These are phyloP conservation scores for Metschnikowia sp. DNA, from an alignment of 805 yeast genomes.

Conservation along the genomic window DNA sequence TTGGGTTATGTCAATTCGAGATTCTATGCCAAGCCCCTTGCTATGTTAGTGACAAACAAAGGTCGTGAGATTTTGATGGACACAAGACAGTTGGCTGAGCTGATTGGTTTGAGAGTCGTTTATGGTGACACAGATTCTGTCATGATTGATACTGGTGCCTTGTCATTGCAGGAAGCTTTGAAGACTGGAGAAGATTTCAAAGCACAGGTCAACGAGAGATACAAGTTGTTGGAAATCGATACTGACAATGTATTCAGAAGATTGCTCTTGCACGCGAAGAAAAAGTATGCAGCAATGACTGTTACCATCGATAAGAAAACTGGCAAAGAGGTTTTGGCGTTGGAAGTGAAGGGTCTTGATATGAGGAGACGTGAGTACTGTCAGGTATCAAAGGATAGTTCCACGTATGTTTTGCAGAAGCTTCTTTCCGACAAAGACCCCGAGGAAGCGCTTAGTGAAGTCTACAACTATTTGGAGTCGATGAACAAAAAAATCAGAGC, in stretches of 20 bases:
- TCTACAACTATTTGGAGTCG: slow-evolving; percentile 67
- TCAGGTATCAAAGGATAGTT: slow-evolving; percentile 85
- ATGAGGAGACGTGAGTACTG: slow-evolving; percentile 96
- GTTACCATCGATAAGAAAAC: slow-evolving; percentile 50
- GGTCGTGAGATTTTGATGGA: slow-evolving; percentile 95
- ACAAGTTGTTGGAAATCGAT: slow-evolving; percentile 84
- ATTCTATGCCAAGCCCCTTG: slow-evolving; percentile 93
- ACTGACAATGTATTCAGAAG: slow-evolving; percentile 90
- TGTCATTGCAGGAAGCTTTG: slow-evolving; percentile 66
- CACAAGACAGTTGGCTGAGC: slow-evolving; percentile 89
- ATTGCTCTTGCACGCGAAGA: slow-evolving; percentile 85
- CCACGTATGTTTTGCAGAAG: slow-evolving; percentile 68
- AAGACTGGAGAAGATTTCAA: slow-evolving; percentile 85
- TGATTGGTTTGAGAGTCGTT: slow-evolving; percentile 76
- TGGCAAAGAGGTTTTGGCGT: slow-evolving; percentile 45
- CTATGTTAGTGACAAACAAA: slow-evolving; percentile 90
- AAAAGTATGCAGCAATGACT: slow-evolving; percentile 93
- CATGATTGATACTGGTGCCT: slow-evolving; percentile 90
- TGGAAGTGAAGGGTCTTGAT: slow-evolving; percentile 95
- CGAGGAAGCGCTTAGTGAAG: slow-evolving; percentile 67
- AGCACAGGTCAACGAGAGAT: slow-evolving; percentile 80
- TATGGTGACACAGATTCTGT: slow-evolving; percentile 99
- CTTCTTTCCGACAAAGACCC: slow-evolving; percentile 72
- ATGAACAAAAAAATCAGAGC: slow-evolving; percentile 54
- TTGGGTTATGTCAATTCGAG: slow-evolving; percentile 88